Evolutionary conservation across 345 rosid genomes (phyloP).

Genomic region (Brassica juncea): DNA sequence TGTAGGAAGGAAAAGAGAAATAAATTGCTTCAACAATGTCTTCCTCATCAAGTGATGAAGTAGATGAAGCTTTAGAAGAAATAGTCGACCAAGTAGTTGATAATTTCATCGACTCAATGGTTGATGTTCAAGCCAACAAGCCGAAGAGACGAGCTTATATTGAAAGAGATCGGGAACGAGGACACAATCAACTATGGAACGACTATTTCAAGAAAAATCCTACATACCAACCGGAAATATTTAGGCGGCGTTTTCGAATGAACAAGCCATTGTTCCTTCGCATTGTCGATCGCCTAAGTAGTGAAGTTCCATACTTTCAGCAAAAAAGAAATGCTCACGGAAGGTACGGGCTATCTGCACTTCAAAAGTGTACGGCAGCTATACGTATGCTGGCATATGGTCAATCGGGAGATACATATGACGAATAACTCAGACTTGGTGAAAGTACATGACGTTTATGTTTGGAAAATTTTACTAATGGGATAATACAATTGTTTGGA

Average conservation of each 20-base stretch:
- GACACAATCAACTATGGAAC: background rate
- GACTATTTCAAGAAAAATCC: background rate
- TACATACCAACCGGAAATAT: too few relatives aligned
- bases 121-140: background rate
- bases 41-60: background rate
- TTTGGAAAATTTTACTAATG: too few relatives aligned
- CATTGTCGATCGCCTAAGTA: too few relatives aligned
- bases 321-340: background rate
- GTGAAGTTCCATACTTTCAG: too few relatives aligned
- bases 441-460: too few relatives aligned
- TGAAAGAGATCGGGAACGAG: background rate
- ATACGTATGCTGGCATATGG: too few relatives aligned
- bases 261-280: too few relatives aligned
- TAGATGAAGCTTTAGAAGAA: background rate
- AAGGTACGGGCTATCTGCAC: background rate
- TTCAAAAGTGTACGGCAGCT: background rate
- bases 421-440: too few relatives aligned
- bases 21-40: background rate
- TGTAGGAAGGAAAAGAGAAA: background rate
- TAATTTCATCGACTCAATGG: background rate
- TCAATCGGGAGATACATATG: too few relatives aligned
- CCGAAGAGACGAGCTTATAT: background rate
- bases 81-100: background rate
- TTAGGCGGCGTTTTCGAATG: too few relatives aligned
- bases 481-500: too few relatives aligned